A percentile compares a stretch with the other conserved stretches of the same genome.
Conservation (phyloP, 2,329 filamentous ascomycete species). For the Diaporthe humulicola region DNA sequence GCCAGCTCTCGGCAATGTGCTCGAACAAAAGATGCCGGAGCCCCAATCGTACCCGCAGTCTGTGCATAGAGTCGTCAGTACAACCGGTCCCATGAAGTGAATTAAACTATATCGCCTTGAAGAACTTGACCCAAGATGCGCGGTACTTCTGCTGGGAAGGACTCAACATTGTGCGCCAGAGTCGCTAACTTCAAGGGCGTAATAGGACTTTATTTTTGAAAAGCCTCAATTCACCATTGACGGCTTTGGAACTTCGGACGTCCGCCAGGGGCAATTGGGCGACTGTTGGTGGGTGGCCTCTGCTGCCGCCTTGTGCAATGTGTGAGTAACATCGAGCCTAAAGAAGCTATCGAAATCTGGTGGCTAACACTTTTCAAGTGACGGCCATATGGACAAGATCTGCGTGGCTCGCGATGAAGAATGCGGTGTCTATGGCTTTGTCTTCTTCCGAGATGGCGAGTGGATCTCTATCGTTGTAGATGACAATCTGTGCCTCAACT, state of each 20-base stretch:
- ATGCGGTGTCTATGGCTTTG: conserved; percentile 80
- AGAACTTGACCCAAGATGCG: neutral
- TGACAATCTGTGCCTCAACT: conserved; percentile 76
- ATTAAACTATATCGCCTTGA: neutral
- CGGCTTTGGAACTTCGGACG: conserved; percentile 55
- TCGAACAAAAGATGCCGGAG: neutral
- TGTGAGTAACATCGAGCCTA: conserved; percentile 49
- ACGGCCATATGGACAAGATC: conserved; percentile 72
- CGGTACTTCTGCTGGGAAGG: neutral
- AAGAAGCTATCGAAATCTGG: neutral
- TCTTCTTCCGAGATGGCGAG: conserved; percentile 78
- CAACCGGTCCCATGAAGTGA: neutral
- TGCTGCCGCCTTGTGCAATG: conserved; percentile 76
- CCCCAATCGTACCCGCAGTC: conserved; percentile 44
- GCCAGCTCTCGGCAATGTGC: neutral
- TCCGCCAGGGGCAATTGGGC: conserved; percentile 53
- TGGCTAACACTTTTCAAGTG: neutral
- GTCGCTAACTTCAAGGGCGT: neutral
- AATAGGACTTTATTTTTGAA: conserved; percentile 56
- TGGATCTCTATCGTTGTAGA: conserved; percentile 81
- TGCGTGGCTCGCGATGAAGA: conserved; percentile 77
- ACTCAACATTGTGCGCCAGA: no score
- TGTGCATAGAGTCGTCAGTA: conserved; percentile 52
- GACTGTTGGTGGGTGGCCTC: conserved; percentile 83
- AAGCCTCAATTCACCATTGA: conserved; percentile 56